Evolutionary conservation across 179 eudicot species (phyloP).

Genomic region (Beta corolliflora): DNA sequence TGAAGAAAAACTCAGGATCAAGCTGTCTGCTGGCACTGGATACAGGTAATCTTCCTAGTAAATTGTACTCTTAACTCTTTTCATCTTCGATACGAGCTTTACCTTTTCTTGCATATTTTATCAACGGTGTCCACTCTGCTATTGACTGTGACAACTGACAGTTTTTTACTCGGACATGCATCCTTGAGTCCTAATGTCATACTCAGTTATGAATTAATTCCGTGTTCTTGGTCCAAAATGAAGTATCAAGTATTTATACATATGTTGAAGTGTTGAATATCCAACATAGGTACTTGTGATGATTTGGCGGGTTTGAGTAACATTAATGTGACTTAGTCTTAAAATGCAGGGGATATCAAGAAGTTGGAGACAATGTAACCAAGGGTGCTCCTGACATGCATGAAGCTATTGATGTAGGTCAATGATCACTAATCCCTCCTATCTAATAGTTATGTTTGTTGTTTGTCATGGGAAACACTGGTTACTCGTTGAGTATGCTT

Average conservation of each 20-base stretch:
- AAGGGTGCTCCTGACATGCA: slow-evolving; percentile 93
- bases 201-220: too few species aligned
- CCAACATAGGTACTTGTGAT: too few species aligned
- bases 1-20: slow-evolving; percentile 82
- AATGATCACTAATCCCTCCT: slow-evolving; percentile 14
- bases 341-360: slow-evolving; percentile 85
- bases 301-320: too few species aligned
- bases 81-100: background rate
- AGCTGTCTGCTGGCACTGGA: slow-evolving; percentile 72
- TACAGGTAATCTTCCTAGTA: slow-evolving; percentile 56
- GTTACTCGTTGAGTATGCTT: background rate
- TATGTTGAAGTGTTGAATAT: too few species aligned
- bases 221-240: too few species aligned
- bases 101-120: background rate
- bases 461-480: background rate
- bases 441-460: background rate
- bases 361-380: slow-evolving; percentile 78
- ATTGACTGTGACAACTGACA: too few species aligned
- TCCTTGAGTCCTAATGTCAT: too few species aligned
- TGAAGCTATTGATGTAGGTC: slow-evolving; percentile 91
- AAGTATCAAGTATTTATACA: background rate
- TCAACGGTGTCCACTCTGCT: background rate
- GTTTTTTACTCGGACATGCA: too few species aligned
- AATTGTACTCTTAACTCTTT: slow-evolving; percentile 28
- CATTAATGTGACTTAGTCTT: slow-evolving; percentile 8